Percentiles rank a stretch among this genome's conserved stretches.
These are phyloP conservation scores for Mrakia gelida DNA, from an alignment of 768 basidiomycete species.

Conservation along the genomic window DNA sequence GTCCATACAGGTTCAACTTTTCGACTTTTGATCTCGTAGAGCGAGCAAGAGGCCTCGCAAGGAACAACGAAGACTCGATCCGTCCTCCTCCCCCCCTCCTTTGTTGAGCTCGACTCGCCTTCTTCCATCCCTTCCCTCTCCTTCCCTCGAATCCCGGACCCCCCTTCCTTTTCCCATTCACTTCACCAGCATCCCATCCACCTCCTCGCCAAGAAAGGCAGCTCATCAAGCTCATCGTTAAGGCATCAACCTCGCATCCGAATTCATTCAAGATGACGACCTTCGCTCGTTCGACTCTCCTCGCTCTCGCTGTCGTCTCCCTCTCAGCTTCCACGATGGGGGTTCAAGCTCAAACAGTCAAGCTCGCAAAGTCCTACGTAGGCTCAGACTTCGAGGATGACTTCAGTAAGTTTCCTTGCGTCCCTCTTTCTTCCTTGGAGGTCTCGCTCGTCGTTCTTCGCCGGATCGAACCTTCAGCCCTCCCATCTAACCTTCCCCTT, in stretches of 20 bases:
- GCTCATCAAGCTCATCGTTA: not conserved
- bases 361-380: conserved; percentile 40
- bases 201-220: not conserved
- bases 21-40: no score
- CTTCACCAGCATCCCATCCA: not conserved
- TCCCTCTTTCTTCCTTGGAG: not conserved
- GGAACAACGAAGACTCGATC: no score
- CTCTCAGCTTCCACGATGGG: not conserved
- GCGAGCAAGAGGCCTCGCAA: no score
- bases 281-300: not conserved
- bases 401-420: conserved; percentile 35
- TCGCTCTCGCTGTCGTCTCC: not conserved
- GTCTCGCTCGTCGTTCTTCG: not conserved
- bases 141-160: not conserved
- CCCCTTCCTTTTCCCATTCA: no score
- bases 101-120: not conserved
- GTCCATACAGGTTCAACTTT: no score
- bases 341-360: not conserved
- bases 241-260: not conserved
- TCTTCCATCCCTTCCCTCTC: not conserved
- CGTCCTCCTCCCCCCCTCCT: not conserved
- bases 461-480: not conserved
- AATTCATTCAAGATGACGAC: not conserved
- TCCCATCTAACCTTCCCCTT: not conserved
- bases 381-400: conserved; percentile 39